These are phyloP conservation scores for Corchorus olitorius DNA, from an alignment of 345 rosid genomes.

Conservation along the genomic window DNA sequence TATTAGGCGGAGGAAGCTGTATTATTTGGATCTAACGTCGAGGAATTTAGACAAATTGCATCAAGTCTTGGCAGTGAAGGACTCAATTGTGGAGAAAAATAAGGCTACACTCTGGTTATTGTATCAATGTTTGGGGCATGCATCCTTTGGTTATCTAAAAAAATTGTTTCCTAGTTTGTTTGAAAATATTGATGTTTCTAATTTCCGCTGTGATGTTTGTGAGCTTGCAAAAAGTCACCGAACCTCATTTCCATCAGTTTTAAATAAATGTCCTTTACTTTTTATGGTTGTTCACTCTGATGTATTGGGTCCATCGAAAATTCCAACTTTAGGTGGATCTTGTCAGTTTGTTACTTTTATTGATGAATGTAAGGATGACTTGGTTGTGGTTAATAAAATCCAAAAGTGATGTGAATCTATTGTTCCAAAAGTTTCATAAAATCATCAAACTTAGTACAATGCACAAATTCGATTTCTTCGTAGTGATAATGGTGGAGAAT, in stretches of 20 bases:
- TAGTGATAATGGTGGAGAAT: conserved; percentile 4
- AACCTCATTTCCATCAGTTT: neutral
- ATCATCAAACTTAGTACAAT: conserved; percentile 9
- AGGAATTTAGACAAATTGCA: neutral
- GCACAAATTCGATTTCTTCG: neutral
- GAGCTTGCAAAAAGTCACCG: neutral
- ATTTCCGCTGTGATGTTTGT: neutral
- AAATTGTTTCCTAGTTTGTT: conserved; percentile 13
- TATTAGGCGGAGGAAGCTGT: neutral
- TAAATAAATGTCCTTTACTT: neutral
- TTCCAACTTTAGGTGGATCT: neutral
- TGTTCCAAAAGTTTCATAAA: conserved; percentile 10
- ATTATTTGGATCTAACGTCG: neutral
- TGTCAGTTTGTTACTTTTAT: neutral
- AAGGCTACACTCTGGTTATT: neutral
- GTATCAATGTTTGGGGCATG: conserved; percentile 4
- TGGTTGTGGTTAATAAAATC: conserved; percentile 9
- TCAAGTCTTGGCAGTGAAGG: neutral
- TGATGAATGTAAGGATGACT: conserved; percentile 9
- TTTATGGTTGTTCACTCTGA: conserved; percentile 3
- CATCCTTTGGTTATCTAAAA: neutral
- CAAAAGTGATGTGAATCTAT: neutral
- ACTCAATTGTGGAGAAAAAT: neutral
- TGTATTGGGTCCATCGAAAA: conserved; percentile 13
- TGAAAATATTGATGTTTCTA: neutral